Evolutionary conservation across 2,329 filamentous ascomycete species (phyloP).

Genomic region (Alternaria arborescens): DNA sequence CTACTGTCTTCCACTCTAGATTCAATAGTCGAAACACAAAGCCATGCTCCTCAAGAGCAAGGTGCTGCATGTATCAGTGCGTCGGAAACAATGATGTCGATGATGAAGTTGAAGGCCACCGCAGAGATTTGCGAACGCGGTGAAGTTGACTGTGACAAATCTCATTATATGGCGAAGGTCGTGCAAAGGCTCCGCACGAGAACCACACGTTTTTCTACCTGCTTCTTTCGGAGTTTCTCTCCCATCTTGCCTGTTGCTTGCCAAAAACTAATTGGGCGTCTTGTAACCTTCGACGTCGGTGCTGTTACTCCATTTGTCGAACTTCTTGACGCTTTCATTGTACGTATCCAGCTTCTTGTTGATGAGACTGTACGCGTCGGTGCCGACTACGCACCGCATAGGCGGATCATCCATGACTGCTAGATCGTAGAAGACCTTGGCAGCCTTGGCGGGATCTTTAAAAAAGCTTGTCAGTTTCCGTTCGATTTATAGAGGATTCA

Average conservation of each 20-base stretch:
- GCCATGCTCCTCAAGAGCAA: background rate
- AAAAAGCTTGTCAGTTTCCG: background rate
- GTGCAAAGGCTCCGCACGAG: background rate
- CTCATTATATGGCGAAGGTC: background rate
- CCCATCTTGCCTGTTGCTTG: background rate
- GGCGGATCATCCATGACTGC: constrained; percentile 63
- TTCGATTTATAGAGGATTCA: no score
- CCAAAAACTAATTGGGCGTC: constrained; percentile 25
- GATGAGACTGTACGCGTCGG: constrained; percentile 61
- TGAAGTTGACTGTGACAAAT: background rate
- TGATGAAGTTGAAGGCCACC: background rate
- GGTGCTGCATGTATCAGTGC: background rate
- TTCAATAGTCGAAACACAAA: background rate
- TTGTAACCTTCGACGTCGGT: constrained; percentile 57
- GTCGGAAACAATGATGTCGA: background rate
- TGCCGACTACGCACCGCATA: constrained; percentile 62
- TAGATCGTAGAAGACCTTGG: constrained; percentile 63
- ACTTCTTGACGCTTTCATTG: constrained; percentile 59
- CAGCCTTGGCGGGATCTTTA: constrained; percentile 60
- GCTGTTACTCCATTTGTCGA: constrained; percentile 60
- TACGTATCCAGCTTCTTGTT: constrained; percentile 62
- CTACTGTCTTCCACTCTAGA: background rate
- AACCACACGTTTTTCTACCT: background rate
- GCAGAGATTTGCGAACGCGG: background rate
- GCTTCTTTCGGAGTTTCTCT: background rate